A percentile compares a stretch with the other conserved stretches of the same genome.
These are phyloP conservation scores for Bretschneidera sinensis DNA, from an alignment of 345 rosid genomes.

Conservation along the genomic window DNA sequence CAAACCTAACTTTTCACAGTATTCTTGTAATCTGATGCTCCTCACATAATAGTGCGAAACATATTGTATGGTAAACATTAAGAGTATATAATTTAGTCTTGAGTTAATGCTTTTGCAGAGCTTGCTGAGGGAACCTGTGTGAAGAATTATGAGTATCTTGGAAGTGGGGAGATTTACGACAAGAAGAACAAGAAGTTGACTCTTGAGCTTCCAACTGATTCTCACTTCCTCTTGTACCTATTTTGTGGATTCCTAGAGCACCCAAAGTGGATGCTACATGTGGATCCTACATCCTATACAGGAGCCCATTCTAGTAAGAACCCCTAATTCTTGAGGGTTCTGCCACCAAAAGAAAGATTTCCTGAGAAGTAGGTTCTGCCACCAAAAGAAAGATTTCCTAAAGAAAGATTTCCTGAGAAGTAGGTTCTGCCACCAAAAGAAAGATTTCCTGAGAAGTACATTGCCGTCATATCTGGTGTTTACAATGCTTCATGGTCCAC, in stretches of 20 bases:
- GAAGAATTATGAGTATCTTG: constrained; percentile 80
- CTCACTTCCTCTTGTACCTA: constrained; percentile 79
- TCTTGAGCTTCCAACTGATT: constrained; percentile 81
- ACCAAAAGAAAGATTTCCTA: too few relatives aligned
- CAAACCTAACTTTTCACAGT: constrained; percentile 8
- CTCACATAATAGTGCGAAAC: neutral
- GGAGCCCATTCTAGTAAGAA: constrained; percentile 87
- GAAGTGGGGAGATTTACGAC: constrained; percentile 61
- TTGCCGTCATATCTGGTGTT: too few relatives aligned
- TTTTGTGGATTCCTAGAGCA: constrained; percentile 94
- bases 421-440: constrained; percentile 88
- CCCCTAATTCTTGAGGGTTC: constrained; percentile 72
- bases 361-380: constrained; percentile 91
- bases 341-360: constrained; percentile 87
- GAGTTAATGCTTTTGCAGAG: constrained; percentile 36
- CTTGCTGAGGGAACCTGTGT: constrained; percentile 94
- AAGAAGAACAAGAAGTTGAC: constrained; percentile 71
- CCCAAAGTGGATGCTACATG: constrained; percentile 96
- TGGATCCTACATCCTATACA: constrained; percentile 76
- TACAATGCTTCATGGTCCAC: too few relatives aligned
- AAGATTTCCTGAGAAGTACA: too few relatives aligned
- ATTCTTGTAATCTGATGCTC: neutral
- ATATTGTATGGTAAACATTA: neutral
- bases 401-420: too few relatives aligned
- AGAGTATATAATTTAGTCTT: constrained; percentile 4